Evolutionary conservation across 345 rosid species (phyloP).

Genomic region (Conringia planisiliqua): DNA sequence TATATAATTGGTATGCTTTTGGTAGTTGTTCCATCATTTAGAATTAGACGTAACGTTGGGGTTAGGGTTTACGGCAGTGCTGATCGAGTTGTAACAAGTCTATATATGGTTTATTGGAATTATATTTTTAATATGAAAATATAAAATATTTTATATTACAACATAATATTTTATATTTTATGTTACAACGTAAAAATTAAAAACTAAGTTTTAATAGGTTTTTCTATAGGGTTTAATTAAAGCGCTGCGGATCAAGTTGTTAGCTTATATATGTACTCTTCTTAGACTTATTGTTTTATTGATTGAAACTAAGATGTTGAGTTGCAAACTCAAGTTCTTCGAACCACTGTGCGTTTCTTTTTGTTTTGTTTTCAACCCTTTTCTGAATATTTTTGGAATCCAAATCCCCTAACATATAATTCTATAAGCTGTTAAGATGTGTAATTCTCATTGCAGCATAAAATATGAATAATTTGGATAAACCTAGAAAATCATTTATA

Average conservation of each 20-base stretch:
- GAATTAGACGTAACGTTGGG: neutral
- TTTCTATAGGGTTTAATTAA: neutral
- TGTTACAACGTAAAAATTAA: neutral
- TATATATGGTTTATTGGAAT: no score
- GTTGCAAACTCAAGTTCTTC: no score
- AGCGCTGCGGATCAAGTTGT: neutral
- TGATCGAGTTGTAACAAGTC: neutral
- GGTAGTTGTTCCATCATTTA: neutral
- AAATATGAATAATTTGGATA: neutral
- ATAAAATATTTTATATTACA: no score
- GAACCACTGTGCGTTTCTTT: neutral
- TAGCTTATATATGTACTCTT: neutral
- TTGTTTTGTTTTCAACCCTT: neutral
- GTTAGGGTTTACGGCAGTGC: neutral
- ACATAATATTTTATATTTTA: neutral
- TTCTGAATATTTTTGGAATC: neutral
- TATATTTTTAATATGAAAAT: no score
- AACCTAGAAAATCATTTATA: neutral
- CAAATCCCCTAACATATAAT: neutral
- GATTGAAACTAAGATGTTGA: neutral
- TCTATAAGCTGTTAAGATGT: neutral
- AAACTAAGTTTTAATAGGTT: neutral
- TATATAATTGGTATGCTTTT: no score
- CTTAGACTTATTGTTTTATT: neutral
- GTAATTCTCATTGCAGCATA: neutral